Percentiles rank a stretch among this genome's conserved stretches.
Conservation (phyloP, 2,329 filamentous ascomycete genomes). For the Hypomyces rosellus region DNA sequence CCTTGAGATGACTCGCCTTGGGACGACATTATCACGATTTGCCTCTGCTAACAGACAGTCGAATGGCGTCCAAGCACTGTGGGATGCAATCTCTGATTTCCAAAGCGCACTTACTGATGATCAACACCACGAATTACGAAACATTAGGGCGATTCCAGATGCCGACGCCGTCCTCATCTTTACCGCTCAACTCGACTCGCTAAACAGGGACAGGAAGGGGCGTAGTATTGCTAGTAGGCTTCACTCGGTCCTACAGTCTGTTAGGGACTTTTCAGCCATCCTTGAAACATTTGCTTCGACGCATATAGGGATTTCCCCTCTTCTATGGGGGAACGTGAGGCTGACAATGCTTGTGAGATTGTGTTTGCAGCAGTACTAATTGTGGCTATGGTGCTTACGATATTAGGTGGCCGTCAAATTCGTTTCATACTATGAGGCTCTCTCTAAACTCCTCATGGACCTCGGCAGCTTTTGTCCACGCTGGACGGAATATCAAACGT, state of each 20-base stretch:
- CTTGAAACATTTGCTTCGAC: slow-evolving; percentile 33
- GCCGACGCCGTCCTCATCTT: slow-evolving; percentile 26
- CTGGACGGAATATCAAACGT: slow-evolving; percentile 29
- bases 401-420: slow-evolving; percentile 27
- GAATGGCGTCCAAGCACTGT: neutral
- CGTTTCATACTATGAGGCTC: slow-evolving; percentile 33
- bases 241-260: slow-evolving; percentile 25
- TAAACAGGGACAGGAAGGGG: slow-evolving; percentile 17
- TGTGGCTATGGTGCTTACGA: no score
- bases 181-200: slow-evolving; percentile 26
- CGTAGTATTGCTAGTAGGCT: slow-evolving; percentile 24
- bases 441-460: slow-evolving; percentile 30
- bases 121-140: slow-evolving; percentile 5
- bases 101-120: neutral
- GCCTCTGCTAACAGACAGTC: no score
- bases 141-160: slow-evolving; percentile 15
- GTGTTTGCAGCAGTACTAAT: no score
- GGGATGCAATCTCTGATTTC: slow-evolving; percentile 5
- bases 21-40: no score
- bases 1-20: no score
- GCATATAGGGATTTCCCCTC: slow-evolving; percentile 29
- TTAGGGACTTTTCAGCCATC: slow-evolving; percentile 31
- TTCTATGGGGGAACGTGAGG: slow-evolving; percentile 39
- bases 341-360: slow-evolving; percentile 31
- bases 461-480: slow-evolving; percentile 29